phyloP scores from a whole-genome alignment of 1,284 basidiomycete species.

The Austroboletus novae-zelandiae region DNA sequence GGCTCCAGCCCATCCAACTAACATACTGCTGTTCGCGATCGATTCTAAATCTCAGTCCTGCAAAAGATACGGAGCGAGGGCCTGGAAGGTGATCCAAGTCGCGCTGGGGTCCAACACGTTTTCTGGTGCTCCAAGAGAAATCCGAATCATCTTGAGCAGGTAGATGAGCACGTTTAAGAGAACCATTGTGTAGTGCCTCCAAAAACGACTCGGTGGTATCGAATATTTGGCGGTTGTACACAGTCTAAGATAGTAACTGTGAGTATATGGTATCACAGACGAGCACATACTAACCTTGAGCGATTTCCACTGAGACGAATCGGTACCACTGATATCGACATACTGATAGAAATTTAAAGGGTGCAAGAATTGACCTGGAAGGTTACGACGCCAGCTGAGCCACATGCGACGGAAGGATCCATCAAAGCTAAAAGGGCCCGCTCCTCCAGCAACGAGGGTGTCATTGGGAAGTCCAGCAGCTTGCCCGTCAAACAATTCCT shows the following conservation, averaged over 20 bases:
- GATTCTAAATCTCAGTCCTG: slow-evolving; percentile 56
- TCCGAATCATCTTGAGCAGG: slow-evolving; percentile 31
- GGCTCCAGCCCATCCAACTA: slow-evolving; percentile 63
- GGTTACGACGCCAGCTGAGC: slow-evolving; percentile 49
- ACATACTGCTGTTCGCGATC: slow-evolving; percentile 53
- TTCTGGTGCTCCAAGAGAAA: slow-evolving; percentile 48
- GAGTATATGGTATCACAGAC: neutral
- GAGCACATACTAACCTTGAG: slow-evolving; percentile 38
- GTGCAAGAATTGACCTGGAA: slow-evolving; percentile 51
- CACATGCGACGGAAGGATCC: slow-evolving; percentile 56
- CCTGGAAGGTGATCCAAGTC: slow-evolving; percentile 64
- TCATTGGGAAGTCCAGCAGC: slow-evolving; percentile 37
- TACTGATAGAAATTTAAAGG: slow-evolving; percentile 57
- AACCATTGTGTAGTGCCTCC: slow-evolving; percentile 52
- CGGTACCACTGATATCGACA: slow-evolving; percentile 56
- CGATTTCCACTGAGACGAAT: slow-evolving; percentile 48
- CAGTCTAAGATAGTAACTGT: slow-evolving; percentile 36
- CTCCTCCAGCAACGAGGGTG: slow-evolving; percentile 43
- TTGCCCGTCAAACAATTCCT: slow-evolving; percentile 46
- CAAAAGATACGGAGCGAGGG: slow-evolving; percentile 57
- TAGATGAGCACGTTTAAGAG: slow-evolving; percentile 40
- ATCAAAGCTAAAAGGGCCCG: slow-evolving; percentile 57
- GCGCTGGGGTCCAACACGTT: slow-evolving; percentile 38
- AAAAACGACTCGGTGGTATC: slow-evolving; percentile 45
- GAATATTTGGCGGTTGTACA: slow-evolving; percentile 62